Base-by-base conservation (phyloP, 2,329 filamentous ascomycete genomes). In the Colletotrichum cuscutae region DNA sequence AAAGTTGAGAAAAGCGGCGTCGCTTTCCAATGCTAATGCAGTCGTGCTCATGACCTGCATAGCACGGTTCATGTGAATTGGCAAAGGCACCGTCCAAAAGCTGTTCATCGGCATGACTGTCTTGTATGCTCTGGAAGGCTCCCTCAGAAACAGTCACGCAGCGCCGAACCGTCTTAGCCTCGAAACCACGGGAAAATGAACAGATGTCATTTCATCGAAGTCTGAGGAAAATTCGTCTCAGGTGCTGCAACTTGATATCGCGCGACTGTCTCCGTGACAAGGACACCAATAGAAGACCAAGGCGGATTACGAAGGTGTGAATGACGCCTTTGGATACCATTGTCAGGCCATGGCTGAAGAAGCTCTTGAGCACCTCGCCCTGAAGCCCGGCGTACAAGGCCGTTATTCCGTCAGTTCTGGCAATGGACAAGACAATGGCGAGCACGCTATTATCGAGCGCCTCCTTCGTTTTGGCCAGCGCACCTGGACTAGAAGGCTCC, bases 261-360 rank as follows among this genome's bases (percentile, higher is more conserved):
- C 58, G 57, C 15, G 71, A 64, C 32, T 63, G 42, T 22, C 57
- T 56, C 30, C 28, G 68, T 30, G 32, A 58, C 46, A 73, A 26
- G 13, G 69, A 28, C 53, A 68, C 24, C 53, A 80, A 70, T 53
- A 91, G 78, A 76, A 94, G 93, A 82, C 96, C 97, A 5, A 92
- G 77, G 75, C 90, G 89, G 72, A 97, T 89, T 68, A 97, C 89
- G 19, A 92, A 81, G 32, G 89, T 86, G 80, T 97, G 94, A 9
- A 97, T 89, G 5, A 89, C 84, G 68, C 96, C 94, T 82, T 98
- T 98, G 71, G 94, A 90, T 66, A 96, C 84, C 94, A 97, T 97
- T 1, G 95, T 96, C 64, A 95, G 88, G 0, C 95, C 95, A 78
- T 98, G 95, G 26, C 91, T 92, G 77, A 98, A 92, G 83, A 97